Evolutionary conservation across 148 eudicot genomes (phyloP), one percentile per base, ranked within the genome.

Genomic region (Chenopodium album): DNA sequence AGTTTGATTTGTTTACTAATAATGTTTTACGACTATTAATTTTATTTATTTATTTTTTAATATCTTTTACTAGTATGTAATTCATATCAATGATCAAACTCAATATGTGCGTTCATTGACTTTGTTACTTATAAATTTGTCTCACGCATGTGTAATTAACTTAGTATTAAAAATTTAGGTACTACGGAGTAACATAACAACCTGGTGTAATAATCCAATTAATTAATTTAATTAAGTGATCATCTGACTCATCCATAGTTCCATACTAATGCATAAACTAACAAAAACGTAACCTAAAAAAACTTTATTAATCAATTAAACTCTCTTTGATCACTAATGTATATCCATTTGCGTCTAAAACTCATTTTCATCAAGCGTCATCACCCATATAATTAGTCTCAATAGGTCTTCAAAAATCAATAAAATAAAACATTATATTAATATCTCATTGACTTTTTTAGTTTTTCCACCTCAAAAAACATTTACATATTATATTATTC

Each of bases 311-410:
- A 11, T 56, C 48, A 48, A 9, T 44, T 7, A 56, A 2, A 67
- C 37, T 68, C 19, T 32, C 34, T 29, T 81, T 81, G 44, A 5
- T 37, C 44, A 37, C 44, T 4, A 69, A 13, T 68, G 37, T 37
- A 76, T 67, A 67, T 52, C 50, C 26, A 81, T 50, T 80, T 81
- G 73, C 64, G 75, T 76, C 16, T 50, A 63, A 2, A 81, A 75
- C 8, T 48, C 29, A n/a, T 28, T 52, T 65, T 75, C 63, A 66
- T 81, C 47, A 10, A 10, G 50, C 83, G 47, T 64, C 46, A 80
- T 64, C 37, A 3, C 31, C 20, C 29, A 56, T 17, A 50, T 32
- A 34, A 46, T 67, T 32, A 16, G 47, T 69, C 44, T 69, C 62
- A 56, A 17, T 4, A 56, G 22, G 62, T 56, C 62, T 16, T 56